A percentile compares a stretch with the other conserved stretches of the same genome.
Evolutionary conservation across 805 yeast species (phyloP).

Genomic region (Candida loeiensis): DNA sequence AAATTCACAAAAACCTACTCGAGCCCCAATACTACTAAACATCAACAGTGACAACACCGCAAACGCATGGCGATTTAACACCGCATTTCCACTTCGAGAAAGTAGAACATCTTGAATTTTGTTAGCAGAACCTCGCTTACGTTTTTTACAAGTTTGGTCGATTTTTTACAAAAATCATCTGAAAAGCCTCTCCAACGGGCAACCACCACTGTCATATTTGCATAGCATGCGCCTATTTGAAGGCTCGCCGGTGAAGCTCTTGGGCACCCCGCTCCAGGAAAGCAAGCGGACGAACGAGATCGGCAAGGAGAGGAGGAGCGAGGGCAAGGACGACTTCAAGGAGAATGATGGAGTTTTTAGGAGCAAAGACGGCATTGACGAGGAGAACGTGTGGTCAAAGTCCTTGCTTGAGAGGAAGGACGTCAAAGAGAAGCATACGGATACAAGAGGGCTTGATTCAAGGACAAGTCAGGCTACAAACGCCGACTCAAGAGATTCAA

Average conservation of each 20-base stretch:
- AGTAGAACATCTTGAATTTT: neutral
- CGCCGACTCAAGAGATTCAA: no score
- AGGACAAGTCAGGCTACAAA: no score
- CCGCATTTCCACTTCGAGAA: neutral
- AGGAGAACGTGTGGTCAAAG: neutral
- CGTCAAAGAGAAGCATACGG: no score
- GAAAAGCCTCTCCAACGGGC: no score
- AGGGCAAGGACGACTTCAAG: neutral
- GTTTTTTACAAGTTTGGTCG: neutral
- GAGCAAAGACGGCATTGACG: neutral
- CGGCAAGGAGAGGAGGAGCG: no score
- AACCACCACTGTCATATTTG: no score
- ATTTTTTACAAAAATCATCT: neutral
- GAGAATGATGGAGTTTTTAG: neutral
- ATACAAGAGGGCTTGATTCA: no score
- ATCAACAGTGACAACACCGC: slow-evolving; percentile 1
- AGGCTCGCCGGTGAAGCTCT: slow-evolving; percentile 5
- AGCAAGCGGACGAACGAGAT: neutral
- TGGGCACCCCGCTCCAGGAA: neutral
- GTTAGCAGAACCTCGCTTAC: neutral
- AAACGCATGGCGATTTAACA: neutral
- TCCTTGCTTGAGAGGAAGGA: no score
- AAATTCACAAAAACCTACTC: slow-evolving; percentile 3
- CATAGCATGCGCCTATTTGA: slow-evolving; percentile 2
- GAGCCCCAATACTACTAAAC: slow-evolving; percentile 8